Evolutionary conservation across 2,329 filamentous ascomycete species (phyloP), one percentile per base, ranked within the genome.

Genomic region (Fusarium sulawesiense): DNA sequence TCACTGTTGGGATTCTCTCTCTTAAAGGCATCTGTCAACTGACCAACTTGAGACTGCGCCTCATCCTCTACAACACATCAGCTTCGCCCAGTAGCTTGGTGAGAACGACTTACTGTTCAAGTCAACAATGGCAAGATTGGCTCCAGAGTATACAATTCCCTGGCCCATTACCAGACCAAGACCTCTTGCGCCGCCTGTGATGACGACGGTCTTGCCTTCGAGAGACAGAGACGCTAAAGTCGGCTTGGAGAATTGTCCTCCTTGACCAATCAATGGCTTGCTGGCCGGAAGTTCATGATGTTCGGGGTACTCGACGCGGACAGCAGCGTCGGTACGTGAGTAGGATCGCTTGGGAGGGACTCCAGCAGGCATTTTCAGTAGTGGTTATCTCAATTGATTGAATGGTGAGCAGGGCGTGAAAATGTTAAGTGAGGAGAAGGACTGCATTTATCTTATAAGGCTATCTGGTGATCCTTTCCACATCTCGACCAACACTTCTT

Each of bases 151-250:
- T 55, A 97, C 92, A 79, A 97, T 88, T 30, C 92, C 94, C 83
- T 97, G 94, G 57, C 91, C 92, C 93, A 98, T 97, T 69, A 97
- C 94, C 62, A 98, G 84, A 30, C 95, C 95, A 60, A 98, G 82
- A 6, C 95, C 95, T 78, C 94, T 86, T 23, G 94, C 95, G 76
- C 94, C 95, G 49, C 95, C 95, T 0, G 95, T 98, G 20, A 98
- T 92, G 30, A 98, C 84, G 50, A 89, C 92, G 12, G 94, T 92
- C 77, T 91, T 91, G 63, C 89, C 92, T 78, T 97, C 91, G 23
- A 98, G 87, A 6, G 93, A 95, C 83, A 97, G 97, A 25, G 89
- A 89, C 20, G 92, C 89, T 41, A 98, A 86, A 0, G 94, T 97
- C 18, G 93, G 91, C 83, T 93, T 93, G 80, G 92, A 92, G 76